These are phyloP conservation scores for Scopulariopsis brevicaulis DNA, from an alignment of 2,329 filamentous ascomycete species.

Conservation along the genomic window DNA sequence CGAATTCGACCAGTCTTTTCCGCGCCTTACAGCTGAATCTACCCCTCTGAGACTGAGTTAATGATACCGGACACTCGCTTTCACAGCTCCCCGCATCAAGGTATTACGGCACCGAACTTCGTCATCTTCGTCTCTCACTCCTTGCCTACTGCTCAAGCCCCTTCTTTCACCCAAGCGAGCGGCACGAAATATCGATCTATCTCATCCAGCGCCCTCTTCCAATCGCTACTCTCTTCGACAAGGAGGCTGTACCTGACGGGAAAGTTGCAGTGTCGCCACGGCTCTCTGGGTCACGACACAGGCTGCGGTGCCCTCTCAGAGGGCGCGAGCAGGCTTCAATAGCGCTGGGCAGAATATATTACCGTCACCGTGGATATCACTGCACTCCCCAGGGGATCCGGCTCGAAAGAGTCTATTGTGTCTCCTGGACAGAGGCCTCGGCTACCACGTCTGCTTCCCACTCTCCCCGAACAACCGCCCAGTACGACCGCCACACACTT, in stretches of 20 bases:
- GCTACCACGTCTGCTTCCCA: slow-evolving; percentile 13
- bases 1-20: too few relatives aligned
- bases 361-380: slow-evolving; percentile 90
- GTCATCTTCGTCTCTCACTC: too few relatives aligned
- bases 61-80: too few relatives aligned
- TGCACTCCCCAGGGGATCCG: slow-evolving; percentile 67
- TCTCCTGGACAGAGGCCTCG: slow-evolving; percentile 21
- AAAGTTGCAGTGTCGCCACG: not conserved
- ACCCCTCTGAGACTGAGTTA: too few relatives aligned
- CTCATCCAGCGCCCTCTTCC: too few relatives aligned
- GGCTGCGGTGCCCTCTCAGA: not conserved
- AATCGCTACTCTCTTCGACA: not conserved
- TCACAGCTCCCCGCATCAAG: too few relatives aligned
- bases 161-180: too few relatives aligned
- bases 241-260: not conserved
- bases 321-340: not conserved
- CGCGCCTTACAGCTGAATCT: too few relatives aligned
- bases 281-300: not conserved
- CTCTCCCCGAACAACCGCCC: slow-evolving; percentile 10
- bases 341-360: slow-evolving; percentile 1
- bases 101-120: too few relatives aligned
- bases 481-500: slow-evolving; percentile 7
- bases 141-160: too few relatives aligned
- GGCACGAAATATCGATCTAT: too few relatives aligned
- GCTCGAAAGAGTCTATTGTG: slow-evolving; percentile 58